A percentile compares a stretch with the other conserved stretches of the same genome.
Conservation (phyloP, 805 yeast genomes). For the Alloascoidea africana region DNA sequence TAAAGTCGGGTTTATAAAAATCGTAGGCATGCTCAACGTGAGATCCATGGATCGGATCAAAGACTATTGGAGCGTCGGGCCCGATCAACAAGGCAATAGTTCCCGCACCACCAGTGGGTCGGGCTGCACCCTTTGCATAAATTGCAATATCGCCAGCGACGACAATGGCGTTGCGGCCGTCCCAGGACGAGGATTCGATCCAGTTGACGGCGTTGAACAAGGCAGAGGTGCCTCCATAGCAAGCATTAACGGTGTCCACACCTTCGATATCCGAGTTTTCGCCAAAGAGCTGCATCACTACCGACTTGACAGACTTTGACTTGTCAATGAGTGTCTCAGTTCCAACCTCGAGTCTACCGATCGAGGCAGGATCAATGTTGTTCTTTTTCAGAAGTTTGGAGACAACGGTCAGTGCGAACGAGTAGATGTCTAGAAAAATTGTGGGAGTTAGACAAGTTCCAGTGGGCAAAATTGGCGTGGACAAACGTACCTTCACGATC, state of each 20-base stretch:
- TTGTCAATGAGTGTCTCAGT: conserved; percentile 95
- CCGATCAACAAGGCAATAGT: conserved; percentile 90
- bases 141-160: conserved; percentile 97
- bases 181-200: conserved; percentile 95
- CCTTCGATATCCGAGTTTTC: conserved; percentile 91
- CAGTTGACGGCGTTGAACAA: conserved; percentile 88
- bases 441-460: not conserved
- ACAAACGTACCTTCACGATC: conserved; percentile 52
- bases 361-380: conserved; percentile 60
- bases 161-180: conserved; percentile 94
- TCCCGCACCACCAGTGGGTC: conserved; percentile 99
- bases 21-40: conserved; percentile 96
- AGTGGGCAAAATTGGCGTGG: not conserved
- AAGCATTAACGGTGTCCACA: conserved; percentile 89
- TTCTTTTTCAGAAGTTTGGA: conserved; percentile 65
- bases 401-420: conserved; percentile 82
- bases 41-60: conserved; percentile 81
- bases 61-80: conserved; percentile 93
- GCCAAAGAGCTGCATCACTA: conserved; percentile 84
- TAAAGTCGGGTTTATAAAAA: conserved; percentile 95
- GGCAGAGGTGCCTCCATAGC: conserved; percentile 97
- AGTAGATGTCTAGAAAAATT: conserved; percentile 56
- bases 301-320: conserved; percentile 92
- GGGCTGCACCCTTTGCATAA: conserved; percentile 92
- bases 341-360: conserved; percentile 96